Base-by-base conservation (phyloP, 805 yeast species). In the Metschnikowia baotianmanensis region DNA sequence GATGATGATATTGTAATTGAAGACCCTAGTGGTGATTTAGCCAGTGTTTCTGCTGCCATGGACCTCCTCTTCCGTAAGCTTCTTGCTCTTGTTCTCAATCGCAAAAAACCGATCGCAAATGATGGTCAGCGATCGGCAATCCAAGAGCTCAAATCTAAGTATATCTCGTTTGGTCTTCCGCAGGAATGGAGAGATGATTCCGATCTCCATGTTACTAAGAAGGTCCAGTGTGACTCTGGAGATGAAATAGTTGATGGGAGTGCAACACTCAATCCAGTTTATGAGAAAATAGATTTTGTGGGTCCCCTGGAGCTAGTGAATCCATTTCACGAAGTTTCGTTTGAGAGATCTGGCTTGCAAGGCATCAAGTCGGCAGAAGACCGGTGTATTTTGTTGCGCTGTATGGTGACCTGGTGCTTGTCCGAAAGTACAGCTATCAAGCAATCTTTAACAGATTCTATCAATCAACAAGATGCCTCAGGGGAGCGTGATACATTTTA, bases 401-500 rank as follows among this genome's bases (percentile, higher is more conserved):
- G 59, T 3, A 50, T 70, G 37, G 57, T 59, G 3, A 62, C 58
- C 28, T 70, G 75, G 75, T 50, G 63, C 7, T 45, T 69, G 12
- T 46, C 62, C 3, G 48, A 56, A 3, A 65, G 70, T 1, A 66
- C 65, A 20, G 39, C 45, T 2, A 51, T 70, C 11, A 63, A 57
- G 44, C 34, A 52, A 3, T 46, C 47, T 20, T 53, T 68, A n/a
- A 37, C 53, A 4, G 54, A 51, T 10, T 50, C 50, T 24, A 34
- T 61, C 6, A 60, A 53, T 36, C 37, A 50, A 18, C 71, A 63
- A 38, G 72, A 69, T 38, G 43, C 61, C 11, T 62, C 69, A 0
- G 71, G 72, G 1, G 72, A 66, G 23, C 61, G 62, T 32, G 70
- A 64, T 22, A 65, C 72, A 1, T 46, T 43, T 18, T 69, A 68